Evolutionary conservation across 805 yeast species (phyloP).

Genomic region (Starmerella asiatica): DNA sequence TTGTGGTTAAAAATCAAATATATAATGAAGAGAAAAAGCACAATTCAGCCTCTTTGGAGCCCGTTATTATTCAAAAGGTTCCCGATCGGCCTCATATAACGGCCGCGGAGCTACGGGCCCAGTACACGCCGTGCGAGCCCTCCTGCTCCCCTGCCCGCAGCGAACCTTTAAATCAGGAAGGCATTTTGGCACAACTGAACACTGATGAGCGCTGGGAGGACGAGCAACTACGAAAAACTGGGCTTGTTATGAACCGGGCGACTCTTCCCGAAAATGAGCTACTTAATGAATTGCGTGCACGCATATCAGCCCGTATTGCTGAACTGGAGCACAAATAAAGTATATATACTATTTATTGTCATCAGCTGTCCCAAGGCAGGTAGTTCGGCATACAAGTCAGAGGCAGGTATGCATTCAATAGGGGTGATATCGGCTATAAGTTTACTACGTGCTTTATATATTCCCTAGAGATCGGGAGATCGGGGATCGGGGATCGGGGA

Average conservation of each 20-base stretch:
- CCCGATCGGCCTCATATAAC: no score
- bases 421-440: no score
- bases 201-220: conserved; percentile 11
- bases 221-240: conserved; percentile 13
- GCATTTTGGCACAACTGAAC: not conserved
- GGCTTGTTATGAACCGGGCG: not conserved
- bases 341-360: not conserved
- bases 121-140: no score
- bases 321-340: not conserved
- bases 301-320: not conserved
- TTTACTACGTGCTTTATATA: no score
- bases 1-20: not conserved
- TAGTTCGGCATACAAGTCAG: no score
- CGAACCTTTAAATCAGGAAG: not conserved
- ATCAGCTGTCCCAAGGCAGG: no score
- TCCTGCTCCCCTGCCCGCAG: no score
- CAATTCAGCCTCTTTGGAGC: not conserved
- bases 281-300: not conserved
- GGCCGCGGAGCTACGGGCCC: not conserved
- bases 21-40: not conserved
- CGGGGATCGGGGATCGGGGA: no score
- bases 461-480: no score
- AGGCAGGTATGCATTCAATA: no score
- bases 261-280: not conserved
- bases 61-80: no score